These are phyloP conservation scores for Exophiala calicioides DNA, from an alignment of 2,329 filamentous ascomycete species.

Conservation along the genomic window DNA sequence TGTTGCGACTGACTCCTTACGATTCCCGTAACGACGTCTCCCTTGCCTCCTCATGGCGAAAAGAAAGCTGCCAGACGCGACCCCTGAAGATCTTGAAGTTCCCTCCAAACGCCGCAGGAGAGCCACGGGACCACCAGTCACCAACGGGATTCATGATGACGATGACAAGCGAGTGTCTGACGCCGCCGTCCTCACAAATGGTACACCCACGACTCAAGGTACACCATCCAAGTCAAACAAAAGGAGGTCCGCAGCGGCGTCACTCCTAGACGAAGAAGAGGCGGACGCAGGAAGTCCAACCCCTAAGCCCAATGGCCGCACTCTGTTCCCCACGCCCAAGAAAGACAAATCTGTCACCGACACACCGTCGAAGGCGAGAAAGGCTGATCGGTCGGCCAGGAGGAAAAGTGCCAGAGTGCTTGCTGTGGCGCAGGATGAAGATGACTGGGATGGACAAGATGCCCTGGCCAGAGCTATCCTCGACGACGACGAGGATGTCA, in stretches of 20 bases:
- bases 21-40: background rate
- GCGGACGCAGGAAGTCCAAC: constrained; percentile 26
- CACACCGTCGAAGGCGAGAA: constrained; percentile 66
- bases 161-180: background rate
- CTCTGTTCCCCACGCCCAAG: constrained; percentile 45
- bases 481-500: constrained; percentile 53
- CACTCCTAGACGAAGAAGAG: constrained; percentile 17
- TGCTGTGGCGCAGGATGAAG: constrained; percentile 72
- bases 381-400: constrained; percentile 81
- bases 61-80: constrained; percentile 20
- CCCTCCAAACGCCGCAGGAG: constrained; percentile 24
- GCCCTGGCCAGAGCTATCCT: constrained; percentile 68
- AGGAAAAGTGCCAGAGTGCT: constrained; percentile 79
- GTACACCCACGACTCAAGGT: constrained; percentile 43
- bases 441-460: constrained; percentile 64
- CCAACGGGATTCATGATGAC: constrained; percentile 10
- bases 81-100: constrained; percentile 10
- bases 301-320: constrained; percentile 35
- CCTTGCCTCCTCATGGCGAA: constrained; percentile 5
- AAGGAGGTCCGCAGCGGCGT: constrained; percentile 14
- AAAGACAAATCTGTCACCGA: constrained; percentile 33
- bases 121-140: constrained; percentile 2
- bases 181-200: constrained; percentile 28
- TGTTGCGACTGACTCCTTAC: background rate
- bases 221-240: constrained; percentile 18